phyloP scores from a whole-genome alignment of 2,329 filamentous ascomycete genomes.

The Colletotrichum salicis region DNA sequence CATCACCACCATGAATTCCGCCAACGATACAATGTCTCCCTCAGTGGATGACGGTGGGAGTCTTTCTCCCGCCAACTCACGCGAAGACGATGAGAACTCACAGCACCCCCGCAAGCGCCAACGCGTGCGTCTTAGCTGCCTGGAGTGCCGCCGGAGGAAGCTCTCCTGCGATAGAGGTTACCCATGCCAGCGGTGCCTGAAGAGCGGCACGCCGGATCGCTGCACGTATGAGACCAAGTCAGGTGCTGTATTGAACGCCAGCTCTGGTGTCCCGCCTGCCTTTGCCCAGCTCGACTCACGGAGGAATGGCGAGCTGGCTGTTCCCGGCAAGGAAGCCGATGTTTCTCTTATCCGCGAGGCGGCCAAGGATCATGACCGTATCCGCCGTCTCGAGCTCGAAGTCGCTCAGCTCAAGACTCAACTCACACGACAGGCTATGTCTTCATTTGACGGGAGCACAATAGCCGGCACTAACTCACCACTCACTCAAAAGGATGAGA shows the following conservation, averaged over 20 bases:
- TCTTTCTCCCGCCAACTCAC: constrained; percentile 34
- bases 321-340: constrained; percentile 50
- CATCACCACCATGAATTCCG: constrained; percentile 5
- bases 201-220: constrained; percentile 68
- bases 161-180: constrained; percentile 71
- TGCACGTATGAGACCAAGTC: constrained; percentile 70
- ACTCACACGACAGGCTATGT: constrained; percentile 55
- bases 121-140: constrained; percentile 67
- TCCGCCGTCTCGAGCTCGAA: constrained; percentile 68
- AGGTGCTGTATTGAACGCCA: constrained; percentile 60
- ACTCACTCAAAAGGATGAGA: constrained; percentile 56
- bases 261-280: constrained; percentile 56
- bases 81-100: constrained; percentile 39
- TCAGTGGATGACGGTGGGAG: constrained; percentile 41
- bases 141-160: constrained; percentile 70
- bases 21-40: constrained; percentile 29
- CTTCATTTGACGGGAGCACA: constrained; percentile 64
- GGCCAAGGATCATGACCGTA: constrained; percentile 65
- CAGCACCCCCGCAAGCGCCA: constrained; percentile 65
- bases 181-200: constrained; percentile 71
- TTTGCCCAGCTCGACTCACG: constrained; percentile 54
- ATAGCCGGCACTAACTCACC: constrained; percentile 58
- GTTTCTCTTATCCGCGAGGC: constrained; percentile 49
- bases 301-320: constrained; percentile 43
- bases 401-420: constrained; percentile 66